A percentile compares a stretch with the other conserved stretches of the same genome.
Conservation (phyloP, 768 basidiomycete species). For the Arthromyces matolae region DNA sequence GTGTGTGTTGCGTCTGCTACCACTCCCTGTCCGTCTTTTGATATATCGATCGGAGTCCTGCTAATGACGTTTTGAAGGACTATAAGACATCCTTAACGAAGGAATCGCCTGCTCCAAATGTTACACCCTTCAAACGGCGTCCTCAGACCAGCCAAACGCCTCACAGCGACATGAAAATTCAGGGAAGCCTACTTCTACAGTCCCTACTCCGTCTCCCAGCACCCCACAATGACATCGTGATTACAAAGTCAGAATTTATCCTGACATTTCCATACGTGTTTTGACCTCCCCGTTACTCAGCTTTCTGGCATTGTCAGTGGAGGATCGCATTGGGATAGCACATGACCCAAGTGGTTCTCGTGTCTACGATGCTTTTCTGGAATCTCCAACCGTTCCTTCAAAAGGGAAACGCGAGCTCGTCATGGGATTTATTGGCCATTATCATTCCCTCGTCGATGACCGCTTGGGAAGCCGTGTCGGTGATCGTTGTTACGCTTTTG, state of each 20-base stretch:
- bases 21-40: slow-evolving; percentile 40
- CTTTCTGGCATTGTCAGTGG: slow-evolving; percentile 50
- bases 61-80: slow-evolving; percentile 15
- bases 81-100: slow-evolving; percentile 13
- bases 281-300: slow-evolving; percentile 34
- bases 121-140: slow-evolving; percentile 6
- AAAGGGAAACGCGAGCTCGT: slow-evolving; percentile 72
- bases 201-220: slow-evolving; percentile 67
- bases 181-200: slow-evolving; percentile 85
- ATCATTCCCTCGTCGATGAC: slow-evolving; percentile 80
- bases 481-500: slow-evolving; percentile 86
- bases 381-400: slow-evolving; percentile 58
- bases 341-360: slow-evolving; percentile 65
- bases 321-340: slow-evolving; percentile 52
- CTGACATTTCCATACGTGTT: not conserved
- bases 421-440: slow-evolving; percentile 72
- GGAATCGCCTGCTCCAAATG: not conserved
- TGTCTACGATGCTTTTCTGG: slow-evolving; percentile 74
- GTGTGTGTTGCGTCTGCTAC: slow-evolving; percentile 58
- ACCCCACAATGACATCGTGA: slow-evolving; percentile 63
- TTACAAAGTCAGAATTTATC: slow-evolving; percentile 54
- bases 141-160: no score
- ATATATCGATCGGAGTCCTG: not conserved
- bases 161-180: slow-evolving; percentile 49
- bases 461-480: slow-evolving; percentile 86